phyloP scores from a whole-genome alignment of 495 filamentous ascomycete species.

The Daldinia vernicosa region DNA sequence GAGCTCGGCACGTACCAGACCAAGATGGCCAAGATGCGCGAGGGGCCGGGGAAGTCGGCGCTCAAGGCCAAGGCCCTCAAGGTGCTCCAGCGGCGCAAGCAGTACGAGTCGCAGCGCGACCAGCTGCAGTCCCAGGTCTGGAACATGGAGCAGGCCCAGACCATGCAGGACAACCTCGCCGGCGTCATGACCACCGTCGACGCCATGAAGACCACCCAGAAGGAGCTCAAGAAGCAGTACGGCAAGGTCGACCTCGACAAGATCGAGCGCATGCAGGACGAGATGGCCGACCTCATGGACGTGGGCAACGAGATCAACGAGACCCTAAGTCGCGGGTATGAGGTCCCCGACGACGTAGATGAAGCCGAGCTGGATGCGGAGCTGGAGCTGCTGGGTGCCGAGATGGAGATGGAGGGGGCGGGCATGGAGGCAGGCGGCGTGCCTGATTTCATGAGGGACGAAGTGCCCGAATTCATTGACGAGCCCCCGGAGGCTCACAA shows the following conservation, averaged over 20 bases:
- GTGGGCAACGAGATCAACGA: constrained; percentile 99
- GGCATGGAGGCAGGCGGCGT: constrained; percentile 68
- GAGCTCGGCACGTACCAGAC: constrained; percentile 90
- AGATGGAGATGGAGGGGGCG: constrained; percentile 76
- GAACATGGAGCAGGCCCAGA: constrained; percentile 99
- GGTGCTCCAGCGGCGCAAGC: constrained; percentile 92
- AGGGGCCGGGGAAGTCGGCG: constrained; percentile 92
- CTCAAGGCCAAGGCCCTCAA: constrained; percentile 95
- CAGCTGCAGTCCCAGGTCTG: constrained; percentile 94
- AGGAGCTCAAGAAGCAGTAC: constrained; percentile 92
- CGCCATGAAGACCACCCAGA: constrained; percentile 95
- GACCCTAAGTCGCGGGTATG: constrained; percentile 90
- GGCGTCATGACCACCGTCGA: constrained; percentile 99
- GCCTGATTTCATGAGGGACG: constrained; percentile 90
- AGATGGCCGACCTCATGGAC: constrained; percentile 98
- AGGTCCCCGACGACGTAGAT: constrained; percentile 96
- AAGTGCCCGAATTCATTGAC: constrained; percentile 90
- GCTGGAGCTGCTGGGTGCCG: constrained; percentile 90
- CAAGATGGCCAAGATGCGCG: constrained; percentile 91
- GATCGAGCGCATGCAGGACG: constrained; percentile 97
- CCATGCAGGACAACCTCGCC: constrained; percentile 99
- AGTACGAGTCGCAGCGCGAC: constrained; percentile 94
- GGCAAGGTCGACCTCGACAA: constrained; percentile 97
- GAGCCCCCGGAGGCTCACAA: constrained; percentile 69
- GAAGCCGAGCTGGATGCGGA: constrained; percentile 98